phyloP scores from a whole-genome alignment of 768 basidiomycete genomes.

The Cyclocybe aegerita region DNA sequence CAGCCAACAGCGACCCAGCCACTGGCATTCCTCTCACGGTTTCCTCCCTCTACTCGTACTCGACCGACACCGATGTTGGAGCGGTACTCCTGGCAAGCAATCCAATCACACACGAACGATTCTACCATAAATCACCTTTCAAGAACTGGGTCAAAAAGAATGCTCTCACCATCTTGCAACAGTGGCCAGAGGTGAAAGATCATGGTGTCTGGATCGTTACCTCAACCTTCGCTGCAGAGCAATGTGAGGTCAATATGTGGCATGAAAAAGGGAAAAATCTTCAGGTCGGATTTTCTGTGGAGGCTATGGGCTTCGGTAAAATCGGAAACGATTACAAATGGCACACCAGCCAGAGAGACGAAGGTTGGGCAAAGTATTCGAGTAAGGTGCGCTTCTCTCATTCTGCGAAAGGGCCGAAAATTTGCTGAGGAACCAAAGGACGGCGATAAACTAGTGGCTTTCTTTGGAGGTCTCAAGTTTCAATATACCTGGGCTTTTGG shows the following conservation, averaged over 20 bases:
- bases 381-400: conserved; percentile 9
- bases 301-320: conserved; percentile 13
- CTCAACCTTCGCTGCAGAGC: conserved; percentile 18
- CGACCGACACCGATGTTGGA: conserved; percentile 14
- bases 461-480: conserved; percentile 21
- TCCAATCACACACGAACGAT: conserved; percentile 21
- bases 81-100: conserved; percentile 19
- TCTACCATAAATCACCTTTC: conserved; percentile 18
- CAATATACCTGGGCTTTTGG: conserved; percentile 14
- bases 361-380: conserved; percentile 21
- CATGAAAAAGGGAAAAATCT: conserved; percentile 8
- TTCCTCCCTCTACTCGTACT: conserved; percentile 21
- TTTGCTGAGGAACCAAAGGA: conserved; percentile 7
- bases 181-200: conserved; percentile 18
- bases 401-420: background rate
- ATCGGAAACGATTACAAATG: conserved; percentile 19
- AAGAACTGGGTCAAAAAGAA: conserved; percentile 22
- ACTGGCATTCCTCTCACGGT: conserved; percentile 17
- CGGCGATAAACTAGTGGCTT: conserved; percentile 15
- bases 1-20: conserved; percentile 10
- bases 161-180: conserved; percentile 12
- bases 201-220: conserved; percentile 23
- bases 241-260: conserved; percentile 24
- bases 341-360: conserved; percentile 17
- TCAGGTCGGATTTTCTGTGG: conserved; percentile 20